These are phyloP conservation scores for Geotrichum carabidarum DNA, from an alignment of 1,139 yeast species.

Conservation along the genomic window DNA sequence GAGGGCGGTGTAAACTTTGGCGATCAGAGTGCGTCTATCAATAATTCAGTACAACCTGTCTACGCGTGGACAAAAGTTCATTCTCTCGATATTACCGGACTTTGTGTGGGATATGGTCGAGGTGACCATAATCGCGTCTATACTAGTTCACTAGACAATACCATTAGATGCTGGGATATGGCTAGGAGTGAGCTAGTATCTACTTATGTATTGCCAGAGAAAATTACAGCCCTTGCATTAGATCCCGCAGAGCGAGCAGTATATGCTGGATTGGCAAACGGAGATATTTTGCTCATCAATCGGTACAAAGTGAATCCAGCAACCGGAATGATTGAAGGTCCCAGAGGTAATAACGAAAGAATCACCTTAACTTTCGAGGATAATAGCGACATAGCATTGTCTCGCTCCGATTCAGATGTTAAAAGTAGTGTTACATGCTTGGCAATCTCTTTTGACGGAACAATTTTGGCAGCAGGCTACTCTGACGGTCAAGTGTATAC, in stretches of 20 bases:
- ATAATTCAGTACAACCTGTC: constrained; percentile 41
- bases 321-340: constrained; percentile 47
- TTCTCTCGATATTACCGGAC: constrained; percentile 65
- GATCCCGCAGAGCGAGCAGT: constrained; percentile 80
- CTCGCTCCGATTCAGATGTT: constrained; percentile 26
- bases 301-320: constrained; percentile 48
- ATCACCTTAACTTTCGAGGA: constrained; percentile 31
- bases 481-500: constrained; percentile 59
- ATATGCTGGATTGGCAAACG: constrained; percentile 66
- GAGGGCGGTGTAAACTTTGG: constrained; percentile 23
- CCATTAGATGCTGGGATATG: constrained; percentile 51
- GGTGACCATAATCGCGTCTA: constrained; percentile 59
- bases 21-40: constrained; percentile 19
- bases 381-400: constrained; percentile 18
- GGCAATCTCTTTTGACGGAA: constrained; percentile 69
- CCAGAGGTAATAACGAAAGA: constrained; percentile 53
- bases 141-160: constrained; percentile 70
- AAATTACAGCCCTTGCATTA: constrained; percentile 55
- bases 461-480: constrained; percentile 70
- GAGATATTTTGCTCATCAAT: constrained; percentile 55
- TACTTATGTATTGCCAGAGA: constrained; percentile 61
- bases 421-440: constrained; percentile 47
- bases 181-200: constrained; percentile 45
- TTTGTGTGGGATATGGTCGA: constrained; percentile 49
- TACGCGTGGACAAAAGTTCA: constrained; percentile 60